Base-by-base conservation (phyloP, 1,284 basidiomycete species). In the Neotropicomus parvogracilis region DNA sequence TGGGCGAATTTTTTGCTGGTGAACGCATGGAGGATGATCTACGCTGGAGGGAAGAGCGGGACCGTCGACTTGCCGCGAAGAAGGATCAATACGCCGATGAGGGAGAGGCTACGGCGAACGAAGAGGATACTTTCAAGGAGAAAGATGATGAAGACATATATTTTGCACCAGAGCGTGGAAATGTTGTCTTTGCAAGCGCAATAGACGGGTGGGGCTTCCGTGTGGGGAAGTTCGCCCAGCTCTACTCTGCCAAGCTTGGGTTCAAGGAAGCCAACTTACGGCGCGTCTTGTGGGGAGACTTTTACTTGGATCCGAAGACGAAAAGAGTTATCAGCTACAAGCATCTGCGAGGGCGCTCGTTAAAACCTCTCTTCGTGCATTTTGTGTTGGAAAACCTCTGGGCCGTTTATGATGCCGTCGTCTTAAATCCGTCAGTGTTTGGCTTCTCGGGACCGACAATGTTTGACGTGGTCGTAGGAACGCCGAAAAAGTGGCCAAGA, bases 151-250 rank as follows among this genome's bases (percentile, higher is more conserved):
- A 95, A 65, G 94, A 97, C 66, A 85, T 99, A 49, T 99, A 99
- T 71, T 99, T 99, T 61, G 91, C 94, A 3, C 97, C 97, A 0
- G 90, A 95, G 61, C 81, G 84, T 50, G 97, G 97, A 19, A 99
- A 98, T 63, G 97, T 99, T 36, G 80, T 99, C 37, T 99, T 99
- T 66, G 91, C 95, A 1, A 94, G 89, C 29, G 97, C 97, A 3
- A 84, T 98, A 49, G 94, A 98, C 62, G 94, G 95, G 3, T 99
- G 97, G 95, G 97, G 95, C 0, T 99, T 99, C 74, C 80, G 95
- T 28, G 80, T 98, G 8, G 85, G 88, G 50, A 91, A 91, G 58
- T 99, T 99, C 64, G 92, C 97, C 0, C 85, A 94, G 62, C 74
- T 99, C 11, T 99, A 95, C 69, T 88, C 91, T 2, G 78, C 82